Evolutionary conservation across 176 grass and related monocot species (phyloP), one percentile per base, ranked within the genome.

Genomic region (Rhipidocladum racemiflorum): DNA sequence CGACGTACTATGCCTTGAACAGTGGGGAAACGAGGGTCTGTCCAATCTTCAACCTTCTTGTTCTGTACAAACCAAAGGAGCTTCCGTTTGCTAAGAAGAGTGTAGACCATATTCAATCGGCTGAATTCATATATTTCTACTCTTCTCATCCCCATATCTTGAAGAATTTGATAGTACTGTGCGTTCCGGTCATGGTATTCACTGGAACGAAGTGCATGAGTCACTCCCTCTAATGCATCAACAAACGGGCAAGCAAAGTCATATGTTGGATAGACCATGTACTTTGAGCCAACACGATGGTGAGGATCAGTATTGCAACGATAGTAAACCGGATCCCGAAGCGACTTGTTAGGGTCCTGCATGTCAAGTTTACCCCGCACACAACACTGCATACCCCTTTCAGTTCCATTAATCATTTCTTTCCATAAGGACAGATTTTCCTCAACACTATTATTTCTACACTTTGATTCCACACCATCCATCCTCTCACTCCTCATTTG

Each of bases 31-130:
- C 94, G 88, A 45, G 94, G 86, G 56, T 93, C 91, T 21, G 92
- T 92, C 91, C 91, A 97, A 45, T 92, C 88, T 44, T 97, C 94
- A 9, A 97, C 94, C 81, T 91, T 91, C 35, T 86, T 92, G 67
- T 97, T 93, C 43, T 97, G 94, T 36, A 97, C 94, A 30, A 97
- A 97, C 91, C 94, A 97, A 61, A 97, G 91, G 79, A 97, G 88
- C 42, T 97, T 97, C 30, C 94, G 46, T 77, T 97, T 97, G 59
- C 94, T 97, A 23, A 97, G 88, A 65, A 95, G 87, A 6, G 93
- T 95, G 74, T 95, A 30, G 30, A 30, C 90, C 92, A 95, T 95
- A 88, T 95, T 95, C 77, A 95, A 75, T 70, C 89, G 27, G 78
- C 92, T 92, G 74, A 95, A 95, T 65, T 95, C 92, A 59, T 96